Conservation (phyloP, 2,329 filamentous ascomycete genomes). For the Tolypocladium paradoxum region DNA sequence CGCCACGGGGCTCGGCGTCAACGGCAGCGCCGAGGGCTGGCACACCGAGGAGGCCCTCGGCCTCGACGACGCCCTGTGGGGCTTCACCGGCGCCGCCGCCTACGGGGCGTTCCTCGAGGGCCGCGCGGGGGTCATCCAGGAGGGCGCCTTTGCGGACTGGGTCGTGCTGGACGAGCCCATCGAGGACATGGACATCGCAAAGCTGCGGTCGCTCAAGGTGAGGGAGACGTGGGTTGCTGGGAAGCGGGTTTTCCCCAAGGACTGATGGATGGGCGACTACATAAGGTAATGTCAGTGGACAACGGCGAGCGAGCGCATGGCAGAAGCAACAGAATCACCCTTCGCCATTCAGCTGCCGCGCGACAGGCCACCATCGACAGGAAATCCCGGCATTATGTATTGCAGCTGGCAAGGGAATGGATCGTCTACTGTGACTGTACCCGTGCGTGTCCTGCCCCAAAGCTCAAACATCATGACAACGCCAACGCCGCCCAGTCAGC, state of each 20-base stretch:
- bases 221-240: slow-evolving; percentile 61
- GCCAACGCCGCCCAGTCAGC: slow-evolving; percentile 3
- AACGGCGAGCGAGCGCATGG: too few species aligned
- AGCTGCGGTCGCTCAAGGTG: slow-evolving; percentile 42
- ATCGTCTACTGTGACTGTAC: not conserved
- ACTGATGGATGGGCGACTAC: not conserved
- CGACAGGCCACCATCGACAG: not conserved
- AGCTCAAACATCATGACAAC: not conserved
- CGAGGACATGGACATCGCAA: slow-evolving; percentile 37
- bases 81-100: slow-evolving; percentile 51
- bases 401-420: not conserved
- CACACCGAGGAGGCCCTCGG: slow-evolving; percentile 47
- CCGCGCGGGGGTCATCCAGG: slow-evolving; percentile 45
- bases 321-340: too few species aligned
- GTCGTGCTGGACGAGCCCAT: slow-evolving; percentile 53
- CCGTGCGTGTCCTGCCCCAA: not conserved
- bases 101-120: slow-evolving; percentile 49
- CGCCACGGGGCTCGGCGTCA: slow-evolving; percentile 37
- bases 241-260: slow-evolving; percentile 29
- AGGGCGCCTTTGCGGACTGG: slow-evolving; percentile 59
- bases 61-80: slow-evolving; percentile 47
- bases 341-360: too few species aligned
- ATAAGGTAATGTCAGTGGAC: too few species aligned
- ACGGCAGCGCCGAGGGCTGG: slow-evolving; percentile 43
- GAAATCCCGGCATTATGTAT: not conserved